Base-by-base conservation (phyloP, 2,329 filamentous ascomycete species). In the Penicillium sp. region DNA sequence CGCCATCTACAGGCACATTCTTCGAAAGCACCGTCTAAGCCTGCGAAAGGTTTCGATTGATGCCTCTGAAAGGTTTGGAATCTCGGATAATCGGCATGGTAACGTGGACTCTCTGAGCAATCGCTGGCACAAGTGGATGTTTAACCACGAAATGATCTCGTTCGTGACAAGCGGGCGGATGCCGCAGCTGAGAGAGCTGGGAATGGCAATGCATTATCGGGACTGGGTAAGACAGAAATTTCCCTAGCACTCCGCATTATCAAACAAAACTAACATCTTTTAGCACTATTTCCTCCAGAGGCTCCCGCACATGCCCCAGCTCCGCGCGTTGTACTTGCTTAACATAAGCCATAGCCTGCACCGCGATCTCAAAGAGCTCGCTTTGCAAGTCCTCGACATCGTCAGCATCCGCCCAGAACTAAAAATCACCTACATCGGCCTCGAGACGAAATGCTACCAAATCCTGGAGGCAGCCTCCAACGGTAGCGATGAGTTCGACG, bases 91-190 rank as follows among this genome's bases (percentile, higher is more conserved):
- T 22, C 16, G 39, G 71, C 11, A 43, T 35, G 69, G 76, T 47
- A 74, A 73, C 4, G 40, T 53, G 10, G 48, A 72, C 68, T 55
- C 70, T 63, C 48, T 66, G 48, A 72, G 65, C 44, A 68, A 69
- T 24, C 76, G 82, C 54, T 89, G 86, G 82, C 77, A 79, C 46
- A 80, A 83, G 56, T 94, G 89, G 90, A 83, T 86, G 68, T 76
- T 89, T 48, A 85, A 79, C 44, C 79, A 83, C 4, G 85, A 90
- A 20, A 81, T 89, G 35, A 68, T 94, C 40, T 77, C 80, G 0
- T 94, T 88, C 66, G 79, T 94, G 47, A 90, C 86, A 2, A 89
- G 87, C 65, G 88, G 88, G 5, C 84, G 84, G 52, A 90, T 94
- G 88, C 78, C 76, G 18, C 83, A 77, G 57, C 73, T 94, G 39